These are phyloP conservation scores for Ajuga chamaepitys DNA, from an alignment of 257 asterid genomes.

Conservation along the genomic window DNA sequence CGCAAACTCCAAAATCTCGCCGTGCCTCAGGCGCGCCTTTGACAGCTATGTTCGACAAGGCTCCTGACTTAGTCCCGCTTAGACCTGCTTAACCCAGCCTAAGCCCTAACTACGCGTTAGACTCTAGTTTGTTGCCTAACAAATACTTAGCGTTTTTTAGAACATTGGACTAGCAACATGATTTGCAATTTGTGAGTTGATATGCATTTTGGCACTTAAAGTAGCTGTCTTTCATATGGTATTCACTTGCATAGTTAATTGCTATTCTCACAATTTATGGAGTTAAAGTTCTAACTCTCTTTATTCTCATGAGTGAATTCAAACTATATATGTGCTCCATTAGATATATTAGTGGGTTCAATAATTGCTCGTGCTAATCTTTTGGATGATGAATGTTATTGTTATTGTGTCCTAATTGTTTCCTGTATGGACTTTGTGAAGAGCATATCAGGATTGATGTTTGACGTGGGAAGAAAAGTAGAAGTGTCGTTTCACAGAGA, in stretches of 20 bases:
- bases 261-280: not conserved
- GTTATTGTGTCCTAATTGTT: not conserved
- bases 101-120: no score
- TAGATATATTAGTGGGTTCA: conserved; percentile 3
- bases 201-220: not conserved
- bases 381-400: not conserved
- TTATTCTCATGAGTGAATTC: no score
- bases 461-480: conserved; percentile 52
- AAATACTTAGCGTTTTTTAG: no score
- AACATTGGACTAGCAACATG: no score
- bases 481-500: conserved; percentile 56
- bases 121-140: no score
- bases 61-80: no score
- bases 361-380: not conserved
- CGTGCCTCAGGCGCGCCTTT: no score
- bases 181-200: not conserved
- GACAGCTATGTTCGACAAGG: no score
- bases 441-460: conserved; percentile 50
- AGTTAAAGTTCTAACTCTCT: not conserved
- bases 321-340: not conserved
- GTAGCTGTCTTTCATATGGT: not conserved
- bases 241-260: not conserved
- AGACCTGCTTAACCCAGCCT: no score
- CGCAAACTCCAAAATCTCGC: no score
- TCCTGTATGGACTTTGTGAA: conserved; percentile 28